Evolutionary conservation across 2,329 filamentous ascomycete genomes (phyloP).

Genomic region (Myriosclerotinia scirpicola): DNA sequence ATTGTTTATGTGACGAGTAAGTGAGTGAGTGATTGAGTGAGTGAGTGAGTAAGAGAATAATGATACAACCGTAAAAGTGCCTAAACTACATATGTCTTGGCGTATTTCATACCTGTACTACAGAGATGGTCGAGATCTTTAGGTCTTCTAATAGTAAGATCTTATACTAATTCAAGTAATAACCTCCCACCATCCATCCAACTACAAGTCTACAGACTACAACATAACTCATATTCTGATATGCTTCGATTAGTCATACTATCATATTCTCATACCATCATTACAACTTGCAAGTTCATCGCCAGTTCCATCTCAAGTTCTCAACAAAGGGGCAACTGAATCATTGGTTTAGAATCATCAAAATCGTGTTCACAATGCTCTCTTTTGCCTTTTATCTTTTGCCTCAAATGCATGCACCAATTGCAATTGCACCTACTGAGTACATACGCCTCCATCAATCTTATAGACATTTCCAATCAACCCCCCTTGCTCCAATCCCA

Average conservation of each 20-base stretch:
- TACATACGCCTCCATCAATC: slow-evolving; percentile 4
- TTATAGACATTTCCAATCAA: not conserved
- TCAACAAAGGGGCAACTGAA: not conserved
- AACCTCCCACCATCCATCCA: not conserved
- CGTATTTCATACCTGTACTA: not conserved
- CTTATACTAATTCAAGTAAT: too few species aligned
- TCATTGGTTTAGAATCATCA: not conserved
- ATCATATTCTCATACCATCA: too few species aligned
- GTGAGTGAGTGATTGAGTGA: too few species aligned
- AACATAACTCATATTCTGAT: too few species aligned
- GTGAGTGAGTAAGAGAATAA: too few species aligned
- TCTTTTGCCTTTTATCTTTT: not conserved
- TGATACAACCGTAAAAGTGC: not conserved
- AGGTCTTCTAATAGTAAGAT: not conserved
- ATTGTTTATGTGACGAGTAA: too few species aligned
- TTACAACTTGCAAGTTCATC: too few species aligned
- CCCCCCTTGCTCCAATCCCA: not conserved
- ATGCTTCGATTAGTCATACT: too few species aligned
- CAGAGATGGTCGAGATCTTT: not conserved
- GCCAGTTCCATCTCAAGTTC: slow-evolving; percentile 3
- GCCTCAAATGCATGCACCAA: too few species aligned
- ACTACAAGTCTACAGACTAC: too few species aligned
- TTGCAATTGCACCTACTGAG: too few species aligned
- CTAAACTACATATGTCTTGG: not conserved
- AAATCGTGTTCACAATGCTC: not conserved